Conservation (phyloP, 805 yeast genomes). For the Danielozyma ontarioensis region DNA sequence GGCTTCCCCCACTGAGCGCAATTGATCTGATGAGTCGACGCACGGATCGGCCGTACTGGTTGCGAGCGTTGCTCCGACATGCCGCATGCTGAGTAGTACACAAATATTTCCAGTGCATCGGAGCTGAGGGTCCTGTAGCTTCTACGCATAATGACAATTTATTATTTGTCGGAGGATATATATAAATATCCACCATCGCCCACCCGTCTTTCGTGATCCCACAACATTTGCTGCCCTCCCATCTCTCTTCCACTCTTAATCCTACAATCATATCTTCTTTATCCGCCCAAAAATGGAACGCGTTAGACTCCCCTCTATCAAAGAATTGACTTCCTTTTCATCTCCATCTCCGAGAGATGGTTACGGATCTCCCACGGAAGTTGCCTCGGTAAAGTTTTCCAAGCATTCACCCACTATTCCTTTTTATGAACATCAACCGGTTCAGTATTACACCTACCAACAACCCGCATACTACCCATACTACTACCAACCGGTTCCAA, state of each 20-base stretch:
- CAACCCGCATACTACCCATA: background rate
- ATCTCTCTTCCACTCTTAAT: background rate
- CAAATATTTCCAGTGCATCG: background rate
- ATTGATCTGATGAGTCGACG: background rate
- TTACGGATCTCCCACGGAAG: too few species aligned
- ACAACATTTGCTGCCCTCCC: too few species aligned
- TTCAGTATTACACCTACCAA: background rate
- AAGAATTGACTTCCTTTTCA: slow-evolving; percentile 17
- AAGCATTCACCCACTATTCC: background rate
- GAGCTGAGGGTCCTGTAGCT: background rate
- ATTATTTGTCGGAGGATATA: background rate
- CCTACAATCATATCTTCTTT: slow-evolving; percentile 1
- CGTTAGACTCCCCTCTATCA: slow-evolving; percentile 23
- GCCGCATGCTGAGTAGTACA: background rate
- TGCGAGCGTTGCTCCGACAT: background rate
- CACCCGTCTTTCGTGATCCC: background rate
- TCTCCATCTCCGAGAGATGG: too few species aligned
- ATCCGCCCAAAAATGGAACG: slow-evolving; percentile 2
- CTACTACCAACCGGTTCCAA: background rate
- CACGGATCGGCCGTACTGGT: background rate
- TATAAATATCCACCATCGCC: background rate
- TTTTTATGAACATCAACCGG: background rate
- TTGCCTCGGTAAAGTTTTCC: too few species aligned
- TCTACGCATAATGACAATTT: background rate
- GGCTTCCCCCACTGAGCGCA: too few species aligned